A percentile compares a stretch with the other conserved stretches of the same genome.
Evolutionary conservation across 352 stramenopile species (phyloP).

Genomic region (Thalassiosira hispida): DNA sequence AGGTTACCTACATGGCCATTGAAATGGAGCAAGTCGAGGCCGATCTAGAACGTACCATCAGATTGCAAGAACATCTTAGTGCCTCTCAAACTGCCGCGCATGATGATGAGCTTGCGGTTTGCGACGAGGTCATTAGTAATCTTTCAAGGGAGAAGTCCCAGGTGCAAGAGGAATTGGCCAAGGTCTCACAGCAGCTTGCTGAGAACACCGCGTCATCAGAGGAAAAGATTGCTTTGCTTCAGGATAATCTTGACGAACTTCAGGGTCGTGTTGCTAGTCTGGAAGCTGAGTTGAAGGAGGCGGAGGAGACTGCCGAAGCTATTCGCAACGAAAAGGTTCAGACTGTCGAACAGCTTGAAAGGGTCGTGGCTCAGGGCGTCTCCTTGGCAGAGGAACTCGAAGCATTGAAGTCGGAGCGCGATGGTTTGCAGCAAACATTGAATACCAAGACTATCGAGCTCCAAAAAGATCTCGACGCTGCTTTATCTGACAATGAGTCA

Average conservation of each 20-base stretch:
- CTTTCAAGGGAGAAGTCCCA: slow-evolving; percentile 27
- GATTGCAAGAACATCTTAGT: slow-evolving; percentile 32
- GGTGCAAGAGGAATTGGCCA: slow-evolving; percentile 11
- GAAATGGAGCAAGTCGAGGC: slow-evolving; percentile 26
- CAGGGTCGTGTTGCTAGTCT: neutral
- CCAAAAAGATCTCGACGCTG: slow-evolving; percentile 27
- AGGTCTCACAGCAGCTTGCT: slow-evolving; percentile 7
- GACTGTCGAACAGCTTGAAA: neutral
- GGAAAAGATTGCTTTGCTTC: slow-evolving; percentile 13
- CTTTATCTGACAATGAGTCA: slow-evolving; percentile 35
- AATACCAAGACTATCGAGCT: slow-evolving; percentile 15
- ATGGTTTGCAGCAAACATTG: slow-evolving; percentile 1
- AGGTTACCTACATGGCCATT: slow-evolving; percentile 12
- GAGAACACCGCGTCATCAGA: neutral
- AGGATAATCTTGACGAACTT: slow-evolving; percentile 14
- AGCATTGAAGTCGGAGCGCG: slow-evolving; percentile 16
- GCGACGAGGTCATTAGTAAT: slow-evolving; percentile 29
- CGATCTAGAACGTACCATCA: slow-evolving; percentile 24
- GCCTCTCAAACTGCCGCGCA: neutral
- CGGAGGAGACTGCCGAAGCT: neutral
- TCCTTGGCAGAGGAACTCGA: slow-evolving; percentile 4
- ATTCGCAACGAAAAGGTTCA: slow-evolving; percentile 5
- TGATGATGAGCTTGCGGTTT: slow-evolving; percentile 13
- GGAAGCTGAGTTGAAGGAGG: slow-evolving; percentile 10
- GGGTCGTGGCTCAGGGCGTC: neutral